Base-by-base conservation (phyloP, 2,329 filamentous ascomycete species). In the Venturiaceae sp. region DNA sequence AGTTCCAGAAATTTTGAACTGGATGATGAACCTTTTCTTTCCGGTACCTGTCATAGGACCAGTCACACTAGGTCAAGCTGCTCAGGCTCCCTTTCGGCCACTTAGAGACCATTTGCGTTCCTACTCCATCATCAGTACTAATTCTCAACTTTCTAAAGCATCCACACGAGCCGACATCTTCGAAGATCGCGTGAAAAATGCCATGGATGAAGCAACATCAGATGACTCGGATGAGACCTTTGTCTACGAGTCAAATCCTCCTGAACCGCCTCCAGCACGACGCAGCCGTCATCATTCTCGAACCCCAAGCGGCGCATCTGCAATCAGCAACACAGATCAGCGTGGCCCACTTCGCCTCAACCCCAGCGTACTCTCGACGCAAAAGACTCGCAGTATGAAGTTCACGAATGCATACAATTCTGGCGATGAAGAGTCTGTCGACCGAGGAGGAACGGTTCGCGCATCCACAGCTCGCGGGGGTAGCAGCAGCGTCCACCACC, bases 201-300 rank as follows among this genome's bases (percentile, higher is more conserved):
- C 92, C 8, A 91, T 99, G 56, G 92, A 97, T 69, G 92, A 97
- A 71, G 91, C 90, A 47, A 89, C 96, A 71, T 95, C 92, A 13
- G 96, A 92, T 6, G 94, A 99, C 71, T 97, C 92, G 1, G 94
- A 96, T 67, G 94, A 97, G 73, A 97, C 94, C 0, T 99, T 97
- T 72, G 94, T 99, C 16, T 99, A 99, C 74, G 94, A 99, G 72
- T 97, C 94, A 28, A 99, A 99, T 67, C 94, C 92, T 9, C 80
- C 81, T 14, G 83, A 85, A 64, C 75, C 78, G 26, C 72, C 80
- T 9, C 57, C 33, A 21, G 33, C 37, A 32, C 76, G 81, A 55
- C 88, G 90, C 55, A 82, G 84, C 62, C 83, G 91, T 61, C 90
- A 92, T 71, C 92, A 97, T 73, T 97, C 92, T 21, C 84, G 94